These are phyloP conservation scores for Sugiyamaella grinbergsii DNA, from an alignment of 1,139 yeast genomes.

Conservation along the genomic window DNA sequence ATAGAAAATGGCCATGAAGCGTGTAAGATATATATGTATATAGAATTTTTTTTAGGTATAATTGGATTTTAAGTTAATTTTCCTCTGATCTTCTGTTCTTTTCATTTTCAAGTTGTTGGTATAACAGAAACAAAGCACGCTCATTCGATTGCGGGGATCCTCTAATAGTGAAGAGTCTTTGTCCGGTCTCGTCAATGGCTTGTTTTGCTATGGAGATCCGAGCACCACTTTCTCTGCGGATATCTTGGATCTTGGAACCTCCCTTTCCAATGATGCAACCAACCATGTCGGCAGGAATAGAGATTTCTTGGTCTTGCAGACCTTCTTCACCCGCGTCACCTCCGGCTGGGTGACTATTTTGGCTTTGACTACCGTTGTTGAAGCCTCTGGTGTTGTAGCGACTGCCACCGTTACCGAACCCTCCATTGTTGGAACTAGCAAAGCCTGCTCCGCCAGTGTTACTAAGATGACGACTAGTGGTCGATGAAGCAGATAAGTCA, in stretches of 20 bases:
- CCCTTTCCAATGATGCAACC: constrained; percentile 90
- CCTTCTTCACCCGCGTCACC: constrained; percentile 22
- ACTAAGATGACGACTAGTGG: constrained; percentile 11
- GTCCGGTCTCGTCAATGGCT: constrained; percentile 59
- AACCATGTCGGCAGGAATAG: constrained; percentile 80
- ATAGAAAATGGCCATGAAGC: neutral
- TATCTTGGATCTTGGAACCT: constrained; percentile 85
- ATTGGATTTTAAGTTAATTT: constrained; percentile 12
- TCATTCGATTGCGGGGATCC: constrained; percentile 69
- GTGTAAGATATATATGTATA: neutral
- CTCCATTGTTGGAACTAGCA: constrained; percentile 15
- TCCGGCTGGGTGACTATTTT: neutral
- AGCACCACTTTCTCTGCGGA: constrained; percentile 78
- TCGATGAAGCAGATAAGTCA: constrained; percentile 4
- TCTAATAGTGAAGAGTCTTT: constrained; percentile 70
- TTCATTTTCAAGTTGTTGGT: constrained; percentile 76
- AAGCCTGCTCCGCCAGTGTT: constrained; percentile 21
- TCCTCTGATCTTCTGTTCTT: constrained; percentile 17
- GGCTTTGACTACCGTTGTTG: neutral
- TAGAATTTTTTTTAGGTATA: neutral
- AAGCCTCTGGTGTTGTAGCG: constrained; percentile 4
- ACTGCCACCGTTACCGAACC: constrained; percentile 5
- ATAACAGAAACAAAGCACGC: constrained; percentile 66
- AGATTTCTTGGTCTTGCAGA: constrained; percentile 48
- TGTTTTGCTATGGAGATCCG: constrained; percentile 77